These are phyloP conservation scores for Thielaviopsis ethacetica DNA, from an alignment of 2,329 filamentous ascomycete species.

Conservation along the genomic window DNA sequence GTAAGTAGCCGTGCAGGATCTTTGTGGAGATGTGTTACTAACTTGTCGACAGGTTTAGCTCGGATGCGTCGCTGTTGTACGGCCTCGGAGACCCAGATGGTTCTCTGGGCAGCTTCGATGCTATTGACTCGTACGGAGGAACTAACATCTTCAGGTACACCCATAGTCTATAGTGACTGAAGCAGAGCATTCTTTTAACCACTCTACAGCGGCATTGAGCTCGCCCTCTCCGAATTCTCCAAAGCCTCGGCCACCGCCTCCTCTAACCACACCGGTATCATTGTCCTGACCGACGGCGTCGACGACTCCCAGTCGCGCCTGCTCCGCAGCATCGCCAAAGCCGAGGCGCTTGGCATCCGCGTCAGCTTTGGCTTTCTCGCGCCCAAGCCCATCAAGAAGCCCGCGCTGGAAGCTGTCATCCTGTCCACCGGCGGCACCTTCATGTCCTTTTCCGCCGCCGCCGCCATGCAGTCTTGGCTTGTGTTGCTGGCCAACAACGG, in stretches of 20 bases:
- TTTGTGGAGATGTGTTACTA: background rate
- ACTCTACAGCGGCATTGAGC: conserved; percentile 11
- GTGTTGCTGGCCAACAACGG: conserved; percentile 13
- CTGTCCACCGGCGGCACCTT: conserved; percentile 12
- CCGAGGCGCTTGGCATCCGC: conserved; percentile 12
- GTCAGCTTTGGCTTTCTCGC: conserved; percentile 14
- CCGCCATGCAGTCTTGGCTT: conserved; percentile 13
- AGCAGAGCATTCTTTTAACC: too few relatives aligned
- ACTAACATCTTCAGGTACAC: conserved; percentile 9
- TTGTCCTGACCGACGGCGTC: conserved; percentile 14
- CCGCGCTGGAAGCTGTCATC: conserved; percentile 9
- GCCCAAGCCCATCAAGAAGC: conserved; percentile 6
- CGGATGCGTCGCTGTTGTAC: conserved; percentile 11
- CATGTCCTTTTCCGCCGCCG: conserved; percentile 13
- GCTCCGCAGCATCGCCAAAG: conserved; percentile 10
- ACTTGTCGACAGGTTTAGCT: conserved; percentile 11
- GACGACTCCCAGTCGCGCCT: conserved; percentile 11
- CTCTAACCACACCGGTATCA: conserved; percentile 12
- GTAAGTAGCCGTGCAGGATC: conserved; percentile 5
- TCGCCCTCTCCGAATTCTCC: conserved; percentile 12
- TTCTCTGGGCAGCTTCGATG: conserved; percentile 11
- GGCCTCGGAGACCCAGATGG: conserved; percentile 13
- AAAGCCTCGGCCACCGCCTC: conserved; percentile 7
- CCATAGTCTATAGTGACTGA: too few relatives aligned
- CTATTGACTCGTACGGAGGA: conserved; percentile 13